A percentile compares a stretch with the other conserved stretches of the same genome.
Conservation (phyloP, 176 grass and related monocot genomes). For the Tillandsia leiboldiana region DNA sequence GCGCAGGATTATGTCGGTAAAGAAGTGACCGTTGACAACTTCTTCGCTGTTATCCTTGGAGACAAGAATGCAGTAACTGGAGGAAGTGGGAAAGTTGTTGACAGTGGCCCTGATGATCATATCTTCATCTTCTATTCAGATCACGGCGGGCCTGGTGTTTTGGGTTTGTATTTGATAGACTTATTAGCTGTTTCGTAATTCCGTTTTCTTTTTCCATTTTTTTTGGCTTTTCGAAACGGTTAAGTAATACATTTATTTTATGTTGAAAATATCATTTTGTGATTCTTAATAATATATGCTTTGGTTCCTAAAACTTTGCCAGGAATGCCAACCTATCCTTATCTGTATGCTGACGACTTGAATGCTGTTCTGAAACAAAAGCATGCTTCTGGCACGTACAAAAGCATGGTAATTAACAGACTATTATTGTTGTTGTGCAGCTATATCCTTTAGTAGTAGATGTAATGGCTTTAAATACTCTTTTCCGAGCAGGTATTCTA, state of each 20-base stretch:
- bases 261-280: neutral
- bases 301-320: constrained; percentile 12
- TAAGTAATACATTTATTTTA: neutral
- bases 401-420: constrained; percentile 62
- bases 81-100: constrained; percentile 85
- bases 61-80: constrained; percentile 70
- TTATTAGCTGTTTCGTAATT: neutral
- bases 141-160: constrained; percentile 84
- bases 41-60: constrained; percentile 84
- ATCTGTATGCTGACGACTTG: constrained; percentile 85
- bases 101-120: constrained; percentile 90
- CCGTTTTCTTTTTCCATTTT: neutral
- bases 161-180: constrained; percentile 48
- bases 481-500: constrained; percentile 70
- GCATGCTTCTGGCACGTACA: constrained; percentile 78
- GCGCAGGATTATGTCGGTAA: constrained; percentile 81
- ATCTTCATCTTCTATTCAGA: constrained; percentile 96
- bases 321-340: constrained; percentile 97
- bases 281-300: neutral
- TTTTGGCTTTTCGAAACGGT: constrained; percentile 6
- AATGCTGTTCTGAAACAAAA: constrained; percentile 73
- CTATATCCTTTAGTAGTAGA: constrained; percentile 5
- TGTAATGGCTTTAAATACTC: constrained; percentile 21
- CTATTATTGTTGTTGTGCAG: constrained; percentile 15
- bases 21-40: constrained; percentile 70